These are phyloP conservation scores for Kazachstania taianensis DNA, from an alignment of 805 yeast species.

Conservation along the genomic window DNA sequence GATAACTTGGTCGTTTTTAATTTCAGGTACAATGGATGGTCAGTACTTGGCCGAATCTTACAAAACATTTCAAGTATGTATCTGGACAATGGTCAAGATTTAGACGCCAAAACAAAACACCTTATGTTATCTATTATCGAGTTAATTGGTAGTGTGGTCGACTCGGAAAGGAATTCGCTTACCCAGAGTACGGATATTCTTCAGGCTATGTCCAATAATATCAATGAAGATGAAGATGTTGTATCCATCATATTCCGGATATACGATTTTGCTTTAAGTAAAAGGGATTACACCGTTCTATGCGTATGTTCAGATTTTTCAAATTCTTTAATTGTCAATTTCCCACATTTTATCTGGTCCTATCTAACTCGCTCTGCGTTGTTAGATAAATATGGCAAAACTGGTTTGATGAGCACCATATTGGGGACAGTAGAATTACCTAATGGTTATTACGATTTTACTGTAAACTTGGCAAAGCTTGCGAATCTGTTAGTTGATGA, in stretches of 20 bases:
- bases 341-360: conserved; percentile 69
- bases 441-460: conserved; percentile 54
- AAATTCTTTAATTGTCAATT: conserved; percentile 36
- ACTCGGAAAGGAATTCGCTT: conserved; percentile 26
- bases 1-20: conserved; percentile 43
- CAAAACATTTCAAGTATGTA: conserved; percentile 41
- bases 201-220: conserved; percentile 32
- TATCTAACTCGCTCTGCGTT: conserved; percentile 59
- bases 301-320: conserved; percentile 42
- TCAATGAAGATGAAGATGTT: conserved; percentile 44
- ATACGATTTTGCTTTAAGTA: conserved; percentile 58
- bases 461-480: conserved; percentile 48
- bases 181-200: conserved; percentile 35
- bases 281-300: conserved; percentile 39
- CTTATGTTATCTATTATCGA: conserved; percentile 41
- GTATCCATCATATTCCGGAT: conserved; percentile 52
- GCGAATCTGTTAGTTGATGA: conserved; percentile 43
- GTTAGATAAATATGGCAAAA: conserved; percentile 50
- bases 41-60: conserved; percentile 66
- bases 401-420: conserved; percentile 51
- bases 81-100: conserved; percentile 26
- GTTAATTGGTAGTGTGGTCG: conserved; percentile 40
- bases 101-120: conserved; percentile 27
- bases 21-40: conserved; percentile 78
- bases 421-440: conserved; percentile 68